Evolutionary conservation across 108 stramenopile genomes (phyloP), one percentile per base, ranked within the genome.

Genomic region (Pseudonitzschia delicatissima): DNA sequence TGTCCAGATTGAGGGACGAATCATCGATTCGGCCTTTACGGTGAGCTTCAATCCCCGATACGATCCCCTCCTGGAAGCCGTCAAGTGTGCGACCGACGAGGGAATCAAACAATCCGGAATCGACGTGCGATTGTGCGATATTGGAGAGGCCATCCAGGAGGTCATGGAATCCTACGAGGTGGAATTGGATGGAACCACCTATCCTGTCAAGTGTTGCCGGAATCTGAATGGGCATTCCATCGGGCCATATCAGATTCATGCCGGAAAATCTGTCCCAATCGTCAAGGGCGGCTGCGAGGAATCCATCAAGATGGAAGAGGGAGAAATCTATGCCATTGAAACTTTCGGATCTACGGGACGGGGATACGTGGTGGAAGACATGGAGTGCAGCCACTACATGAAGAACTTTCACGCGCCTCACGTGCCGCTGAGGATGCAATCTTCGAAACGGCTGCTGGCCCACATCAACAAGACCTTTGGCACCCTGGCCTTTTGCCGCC

Each of bases 401-500:
- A 98, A 97, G 77, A 82, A 85, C 66, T 92, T 98, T 59, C 67
- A 99, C 68, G 94, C 93, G 49, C 97, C 96, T 21, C 97, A 95
- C 61, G 92, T 98, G 5, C 97, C 99, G 7, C 70, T 99, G 34
- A 87, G 98, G 18, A 79, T 99, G 79, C 91, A 89, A 15, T 77
- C 88, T 11, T 78, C 98, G 52, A 96, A 96, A 72, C 80, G 87
- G 62, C 77, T 99, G 15, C 80, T 99, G 70, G 73, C 70, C 28
- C 99, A 99, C 72, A 98, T 99, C 79, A 98, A 98, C 86, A 96
- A 96, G 78, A 99, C 99, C 31, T 99, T 99, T 78, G 96, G 95
- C 5, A 98, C 99, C 0, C 85, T 99, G 47, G 96, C 97, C 17
- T 99, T 98, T 79, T 99, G 99, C 77, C 87, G 97, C 26, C 78